Base-by-base conservation (phyloP, 2,329 filamentous ascomycete genomes). In the Colletotrichum lupini region DNA sequence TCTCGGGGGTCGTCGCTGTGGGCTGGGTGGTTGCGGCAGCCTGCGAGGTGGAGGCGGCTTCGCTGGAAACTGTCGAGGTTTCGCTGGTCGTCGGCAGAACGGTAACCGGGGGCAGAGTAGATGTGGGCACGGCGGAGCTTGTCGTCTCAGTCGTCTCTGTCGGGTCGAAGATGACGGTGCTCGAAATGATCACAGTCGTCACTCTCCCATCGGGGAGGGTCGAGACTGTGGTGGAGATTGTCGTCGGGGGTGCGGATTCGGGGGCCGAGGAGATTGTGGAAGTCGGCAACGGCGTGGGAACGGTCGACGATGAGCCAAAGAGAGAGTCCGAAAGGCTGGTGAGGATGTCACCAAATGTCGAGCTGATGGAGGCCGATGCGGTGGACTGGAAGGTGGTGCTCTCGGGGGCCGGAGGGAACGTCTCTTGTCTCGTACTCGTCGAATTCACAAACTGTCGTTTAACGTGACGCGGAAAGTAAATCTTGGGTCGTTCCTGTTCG, bases 401-500 rank as follows among this genome's bases (percentile, higher is more conserved):
- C 55, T 79, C 63, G 12, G 74, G 32, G 46, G 78, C 77, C n/a
- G 78, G 16, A 19, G 42, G 77, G 61, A 78, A 77, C 2, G 77
- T 72, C 22, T 75, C 76, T 32, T 77, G 67, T 64, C 79, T 78
- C 53, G 83, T 83, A 73, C 80, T 78, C n/a, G 85, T 86, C 16
- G 79, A 80, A 77, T 88, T 88, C 73, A 77, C 77, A 66, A 85
- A 83, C 72, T 87, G 83, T 67, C 88, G 85, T 81, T 87, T 90
- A 77, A 91, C 83, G 56, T 89, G 84, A 68, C 87, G 84, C 14
- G 89, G 89, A 75, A 88, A 91, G 79, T 90, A 91, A 77, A 90
- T 88, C 78, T 84, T 86, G 22, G 88, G 88, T 74, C 83, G 82
- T 49, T 80, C 76, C 67, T 86, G 83, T 26, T 86, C 87, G 75